Percentiles rank a stretch among this genome's conserved stretches.
phyloP scores from a whole-genome alignment of 106 monocot species.

The Apostasia ramifera region DNA sequence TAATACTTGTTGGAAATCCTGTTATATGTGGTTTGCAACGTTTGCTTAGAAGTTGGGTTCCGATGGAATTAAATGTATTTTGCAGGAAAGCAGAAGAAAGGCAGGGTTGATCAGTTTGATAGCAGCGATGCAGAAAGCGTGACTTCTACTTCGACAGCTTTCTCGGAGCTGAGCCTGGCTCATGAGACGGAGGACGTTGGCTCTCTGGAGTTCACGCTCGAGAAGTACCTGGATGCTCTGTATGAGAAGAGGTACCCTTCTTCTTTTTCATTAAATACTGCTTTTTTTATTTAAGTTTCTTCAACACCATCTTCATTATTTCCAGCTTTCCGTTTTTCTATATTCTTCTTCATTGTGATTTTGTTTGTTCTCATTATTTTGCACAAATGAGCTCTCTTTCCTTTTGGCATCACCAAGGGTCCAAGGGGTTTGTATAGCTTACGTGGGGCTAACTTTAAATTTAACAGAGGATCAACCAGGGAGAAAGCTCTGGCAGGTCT shows the following conservation, averaged over 20 bases:
- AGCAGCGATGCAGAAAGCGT: constrained; percentile 68
- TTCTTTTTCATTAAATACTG: neutral
- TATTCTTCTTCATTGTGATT: too few relatives aligned
- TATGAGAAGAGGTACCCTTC: constrained; percentile 64
- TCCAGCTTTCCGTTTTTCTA: too few relatives aligned
- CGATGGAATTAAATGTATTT: neutral
- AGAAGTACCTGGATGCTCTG: constrained; percentile 59
- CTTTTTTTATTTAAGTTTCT: neutral
- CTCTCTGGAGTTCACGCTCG: constrained; percentile 37
- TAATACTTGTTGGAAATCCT: neutral
- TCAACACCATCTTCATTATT: too few relatives aligned
- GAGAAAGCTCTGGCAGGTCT: too few relatives aligned
- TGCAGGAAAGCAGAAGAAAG: constrained; percentile 37
- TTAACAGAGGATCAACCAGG: too few relatives aligned
- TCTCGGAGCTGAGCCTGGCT: constrained; percentile 40
- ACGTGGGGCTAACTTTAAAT: too few relatives aligned
- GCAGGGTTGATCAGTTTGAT: constrained; percentile 34
- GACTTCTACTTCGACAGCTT: constrained; percentile 48
- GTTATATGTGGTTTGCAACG: neutral
- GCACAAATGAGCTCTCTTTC: too few relatives aligned
- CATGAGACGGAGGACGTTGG: constrained; percentile 38
- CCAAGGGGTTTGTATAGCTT: too few relatives aligned
- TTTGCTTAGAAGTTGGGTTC: too few relatives aligned
- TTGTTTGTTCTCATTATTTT: too few relatives aligned
- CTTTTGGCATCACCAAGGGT: too few relatives aligned